These are phyloP conservation scores for Acanthamoeba triangularis DNA, from an alignment of 208 protist genomes.

Conservation along the genomic window DNA sequence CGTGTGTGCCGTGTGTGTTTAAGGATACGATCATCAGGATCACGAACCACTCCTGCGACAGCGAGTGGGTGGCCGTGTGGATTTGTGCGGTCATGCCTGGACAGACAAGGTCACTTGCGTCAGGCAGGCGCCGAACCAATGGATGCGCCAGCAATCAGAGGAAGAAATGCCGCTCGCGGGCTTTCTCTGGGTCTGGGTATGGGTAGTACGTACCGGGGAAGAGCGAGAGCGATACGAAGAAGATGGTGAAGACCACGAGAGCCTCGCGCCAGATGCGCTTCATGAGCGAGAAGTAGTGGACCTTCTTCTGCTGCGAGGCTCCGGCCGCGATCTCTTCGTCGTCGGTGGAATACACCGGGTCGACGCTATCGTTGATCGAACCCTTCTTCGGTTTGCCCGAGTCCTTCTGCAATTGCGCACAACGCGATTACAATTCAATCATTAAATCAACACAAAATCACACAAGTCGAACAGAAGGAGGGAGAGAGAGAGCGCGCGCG, in stretches of 20 bases:
- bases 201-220: constrained; percentile 76
- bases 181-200: no score
- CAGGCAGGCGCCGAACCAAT: no score
- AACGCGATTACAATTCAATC: no score
- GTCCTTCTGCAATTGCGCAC: not conserved
- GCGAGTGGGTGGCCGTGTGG: not conserved
- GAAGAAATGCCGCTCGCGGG: no score
- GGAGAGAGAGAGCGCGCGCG: no score
- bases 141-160: no score
- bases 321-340: not conserved
- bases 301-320: not conserved
- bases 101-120: not conserved
- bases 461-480: no score
- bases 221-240: constrained; percentile 82
- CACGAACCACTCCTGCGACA: constrained; percentile 69
- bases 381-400: not conserved
- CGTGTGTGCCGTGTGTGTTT: no score
- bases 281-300: constrained; percentile 17
- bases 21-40: constrained; percentile 69
- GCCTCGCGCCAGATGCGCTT: constrained; percentile 80
- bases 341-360: not conserved
- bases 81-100: constrained; percentile 30
- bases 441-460: no score
- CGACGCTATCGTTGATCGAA: constrained; percentile 51
- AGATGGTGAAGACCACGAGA: constrained; percentile 82